These are phyloP conservation scores for Lachnellula willkommii DNA, from an alignment of 2,329 filamentous ascomycete genomes.

Conservation along the genomic window DNA sequence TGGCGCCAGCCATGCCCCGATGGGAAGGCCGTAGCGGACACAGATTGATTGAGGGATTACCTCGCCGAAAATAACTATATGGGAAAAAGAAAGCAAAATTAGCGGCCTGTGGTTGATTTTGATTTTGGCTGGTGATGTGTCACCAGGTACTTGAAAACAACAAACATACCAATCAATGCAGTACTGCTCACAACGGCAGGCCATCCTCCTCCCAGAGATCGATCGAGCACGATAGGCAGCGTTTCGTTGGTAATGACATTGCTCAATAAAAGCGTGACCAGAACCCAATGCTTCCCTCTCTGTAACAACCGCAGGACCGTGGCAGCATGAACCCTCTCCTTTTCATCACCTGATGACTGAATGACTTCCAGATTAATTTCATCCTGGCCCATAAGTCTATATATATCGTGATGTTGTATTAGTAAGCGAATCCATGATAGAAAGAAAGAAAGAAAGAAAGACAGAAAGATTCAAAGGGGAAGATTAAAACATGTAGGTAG, in stretches of 20 bases:
- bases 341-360: conserved; percentile 69
- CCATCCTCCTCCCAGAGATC: conserved; percentile 86
- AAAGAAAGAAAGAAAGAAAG: neutral
- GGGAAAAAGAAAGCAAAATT: conserved; percentile 9
- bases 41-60: conserved; percentile 91
- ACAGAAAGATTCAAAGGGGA: neutral
- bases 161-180: conserved; percentile 56
- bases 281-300: conserved; percentile 91
- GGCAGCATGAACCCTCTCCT: conserved; percentile 75
- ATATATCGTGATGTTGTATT: neutral
- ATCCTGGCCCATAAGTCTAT: conserved; percentile 53
- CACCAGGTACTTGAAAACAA: neutral
- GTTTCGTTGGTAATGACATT: conserved; percentile 98
- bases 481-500: conserved; percentile 52
- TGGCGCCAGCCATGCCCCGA: conserved; percentile 83
- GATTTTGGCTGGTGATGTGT: no score
- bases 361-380: conserved; percentile 95
- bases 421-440: neutral
- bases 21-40: conserved; percentile 87
- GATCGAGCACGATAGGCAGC: conserved; percentile 84
- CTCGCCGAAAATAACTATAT: conserved; percentile 88
- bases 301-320: conserved; percentile 74
- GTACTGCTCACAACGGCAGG: conserved; percentile 88
- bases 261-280: conserved; percentile 84
- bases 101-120: neutral